Base-by-base conservation (phyloP, 257 asterid species). In the Echium plantagineum region DNA sequence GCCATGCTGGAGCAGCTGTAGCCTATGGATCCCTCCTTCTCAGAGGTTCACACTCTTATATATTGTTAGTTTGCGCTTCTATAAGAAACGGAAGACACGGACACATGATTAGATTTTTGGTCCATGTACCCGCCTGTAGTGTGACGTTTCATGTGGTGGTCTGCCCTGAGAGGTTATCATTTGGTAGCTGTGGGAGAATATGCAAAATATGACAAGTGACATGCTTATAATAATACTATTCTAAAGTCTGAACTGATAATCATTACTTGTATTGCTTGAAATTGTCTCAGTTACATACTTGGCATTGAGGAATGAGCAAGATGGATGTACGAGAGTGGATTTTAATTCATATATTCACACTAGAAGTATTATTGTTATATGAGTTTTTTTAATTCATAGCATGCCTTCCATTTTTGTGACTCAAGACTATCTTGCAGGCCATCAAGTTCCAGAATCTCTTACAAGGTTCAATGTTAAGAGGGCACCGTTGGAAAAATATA, bases 11-110 rank as follows among this genome's bases (percentile, higher is more conserved):
- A 47, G 88, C 98, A 67, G 90, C 98, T 56, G 64, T 88, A 54
- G 95, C 98, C 32, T 91, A 78, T 55, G 98, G 98, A 63, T 91
- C 98, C 55, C 88, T 91, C 65, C 88, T 91, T 57, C 88, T 87
- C 58, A 77, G 77, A 80, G 98, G 90, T 80, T 31, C 54, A 66
- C 60, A 62, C 61, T 63, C 61, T 22, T n/a, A 18, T 6, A 12
- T 53, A n/a, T 53, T 19, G 10, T 53, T n/a, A n/a, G 28, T 9
- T 38, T 38, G 42, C 6, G 6, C 5, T n/a, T 8, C 22, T 53
- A 7, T 3, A 53, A 4, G 49, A 42, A 4, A 13, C 12, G 12
- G 49, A 42, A 13, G 17, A 12, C 49, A 3, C 49, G 2, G 13
- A 42, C 13, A 42, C 16, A n/a, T 53, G 28, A 17, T 53, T 21